Conservation (phyloP, 306 rosid species). For the Cicer pinnatifidum region DNA sequence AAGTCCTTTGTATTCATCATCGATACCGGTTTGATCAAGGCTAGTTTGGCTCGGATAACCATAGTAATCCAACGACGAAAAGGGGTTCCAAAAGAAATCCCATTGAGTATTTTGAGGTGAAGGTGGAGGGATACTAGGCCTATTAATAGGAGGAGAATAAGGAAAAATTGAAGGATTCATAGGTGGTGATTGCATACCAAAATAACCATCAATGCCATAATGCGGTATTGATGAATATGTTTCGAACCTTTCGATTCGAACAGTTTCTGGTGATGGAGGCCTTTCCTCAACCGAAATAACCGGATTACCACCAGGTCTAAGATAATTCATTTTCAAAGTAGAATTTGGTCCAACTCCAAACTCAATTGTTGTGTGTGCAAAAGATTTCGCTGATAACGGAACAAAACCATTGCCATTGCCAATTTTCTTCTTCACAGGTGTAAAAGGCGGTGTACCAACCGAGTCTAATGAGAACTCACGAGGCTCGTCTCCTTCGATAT, state of each 20-base stretch:
- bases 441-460: conserved; percentile 64
- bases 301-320: conserved; percentile 75
- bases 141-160: conserved; percentile 59
- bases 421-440: conserved; percentile 54
- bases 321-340: conserved; percentile 65
- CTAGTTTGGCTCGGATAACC: conserved; percentile 63
- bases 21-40: conserved; percentile 54
- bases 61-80: conserved; percentile 78
- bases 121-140: conserved; percentile 69
- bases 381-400: conserved; percentile 66
- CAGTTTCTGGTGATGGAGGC: conserved; percentile 68
- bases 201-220: conserved; percentile 64
- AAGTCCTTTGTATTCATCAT: conserved; percentile 71
- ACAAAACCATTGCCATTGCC: conserved; percentile 48
- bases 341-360: conserved; percentile 52
- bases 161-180: conserved; percentile 67
- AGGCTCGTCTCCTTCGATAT: conserved; percentile 77
- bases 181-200: conserved; percentile 69
- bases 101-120: conserved; percentile 81
- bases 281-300: conserved; percentile 83
- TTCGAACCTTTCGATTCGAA: conserved; percentile 71
- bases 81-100: conserved; percentile 97
- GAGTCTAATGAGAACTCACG: conserved; percentile 65
- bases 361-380: conserved; percentile 48
- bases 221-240: conserved; percentile 61